A percentile compares a stretch with the other conserved stretches of the same genome.
Conservation (phyloP, 768 basidiomycete genomes). For the Mycena latifolia region DNA sequence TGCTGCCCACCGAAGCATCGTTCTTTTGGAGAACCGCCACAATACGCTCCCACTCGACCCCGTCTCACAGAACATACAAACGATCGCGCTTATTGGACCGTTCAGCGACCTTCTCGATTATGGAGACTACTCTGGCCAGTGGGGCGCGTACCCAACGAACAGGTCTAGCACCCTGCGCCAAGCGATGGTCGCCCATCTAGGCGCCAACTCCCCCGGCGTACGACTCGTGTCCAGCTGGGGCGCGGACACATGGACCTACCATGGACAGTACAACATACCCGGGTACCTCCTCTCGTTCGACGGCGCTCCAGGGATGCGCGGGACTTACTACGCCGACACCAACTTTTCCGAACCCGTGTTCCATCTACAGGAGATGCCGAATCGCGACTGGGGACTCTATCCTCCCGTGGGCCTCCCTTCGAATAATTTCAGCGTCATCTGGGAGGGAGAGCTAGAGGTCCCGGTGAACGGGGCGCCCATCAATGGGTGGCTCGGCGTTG, state of each 20-base stretch:
- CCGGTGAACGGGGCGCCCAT: constrained; percentile 39
- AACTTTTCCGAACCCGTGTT: constrained; percentile 39
- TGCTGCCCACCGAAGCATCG: constrained; percentile 40
- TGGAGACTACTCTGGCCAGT: constrained; percentile 43
- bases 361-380: constrained; percentile 37
- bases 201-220: constrained; percentile 1
- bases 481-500: constrained; percentile 41
- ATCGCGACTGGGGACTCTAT: constrained; percentile 43
- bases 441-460: constrained; percentile 42
- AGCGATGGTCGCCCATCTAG: constrained; percentile 34
- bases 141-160: constrained; percentile 39
- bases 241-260: constrained; percentile 40
- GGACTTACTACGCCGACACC: constrained; percentile 41
- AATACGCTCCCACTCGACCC: constrained; percentile 38
- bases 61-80: constrained; percentile 19
- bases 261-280: constrained; percentile 42
- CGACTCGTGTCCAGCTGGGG: constrained; percentile 40
- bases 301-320: constrained; percentile 29
- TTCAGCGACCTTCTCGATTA: constrained; percentile 41
- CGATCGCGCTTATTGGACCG: constrained; percentile 41
- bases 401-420: constrained; percentile 42
- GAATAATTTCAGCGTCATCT: constrained; percentile 43
- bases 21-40: constrained; percentile 42
- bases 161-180: constrained; percentile 38
- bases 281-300: constrained; percentile 38